phyloP scores from a whole-genome alignment of 2,329 filamentous ascomycete species.

The Epichloe gansuensis region DNA sequence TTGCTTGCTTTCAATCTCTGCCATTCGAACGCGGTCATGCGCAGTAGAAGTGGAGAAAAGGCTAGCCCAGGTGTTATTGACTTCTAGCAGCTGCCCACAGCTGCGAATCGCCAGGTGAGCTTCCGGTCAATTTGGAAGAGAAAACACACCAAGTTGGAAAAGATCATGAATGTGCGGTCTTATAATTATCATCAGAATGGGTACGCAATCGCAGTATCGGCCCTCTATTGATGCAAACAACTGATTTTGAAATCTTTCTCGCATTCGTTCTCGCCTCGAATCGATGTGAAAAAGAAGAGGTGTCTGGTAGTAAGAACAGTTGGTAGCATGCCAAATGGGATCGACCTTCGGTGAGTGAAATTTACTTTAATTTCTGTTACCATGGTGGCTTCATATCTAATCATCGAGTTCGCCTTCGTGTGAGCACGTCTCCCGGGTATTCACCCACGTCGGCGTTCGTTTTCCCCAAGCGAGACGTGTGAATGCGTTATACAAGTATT shows the following conservation, averaged over 20 bases:
- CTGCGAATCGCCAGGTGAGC: neutral
- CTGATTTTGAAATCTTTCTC: too few relatives aligned
- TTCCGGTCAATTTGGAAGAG: neutral
- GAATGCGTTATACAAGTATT: neutral
- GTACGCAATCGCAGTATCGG: neutral
- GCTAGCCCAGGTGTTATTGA: neutral
- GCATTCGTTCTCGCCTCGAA: neutral
- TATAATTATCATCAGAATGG: too few relatives aligned
- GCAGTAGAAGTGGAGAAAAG: neutral
- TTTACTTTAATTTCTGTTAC: slow-evolving; percentile 3
- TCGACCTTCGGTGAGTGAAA: neutral
- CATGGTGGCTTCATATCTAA: slow-evolving; percentile 2
- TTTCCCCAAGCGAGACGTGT: neutral
- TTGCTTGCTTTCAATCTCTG: neutral
- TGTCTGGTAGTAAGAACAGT: neutral
- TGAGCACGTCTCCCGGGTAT: neutral
- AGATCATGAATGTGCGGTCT: neutral
- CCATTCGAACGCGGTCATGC: neutral
- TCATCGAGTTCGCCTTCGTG: neutral
- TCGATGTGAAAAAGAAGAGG: too few relatives aligned
- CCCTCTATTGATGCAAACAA: too few relatives aligned
- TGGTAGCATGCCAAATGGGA: neutral
- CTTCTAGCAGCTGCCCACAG: neutral
- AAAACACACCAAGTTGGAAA: neutral
- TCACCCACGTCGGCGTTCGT: neutral